Percentiles rank a stretch among this genome's conserved stretches.
phyloP scores from a whole-genome alignment of 257 asterid species.

The Perilla frutescens region DNA sequence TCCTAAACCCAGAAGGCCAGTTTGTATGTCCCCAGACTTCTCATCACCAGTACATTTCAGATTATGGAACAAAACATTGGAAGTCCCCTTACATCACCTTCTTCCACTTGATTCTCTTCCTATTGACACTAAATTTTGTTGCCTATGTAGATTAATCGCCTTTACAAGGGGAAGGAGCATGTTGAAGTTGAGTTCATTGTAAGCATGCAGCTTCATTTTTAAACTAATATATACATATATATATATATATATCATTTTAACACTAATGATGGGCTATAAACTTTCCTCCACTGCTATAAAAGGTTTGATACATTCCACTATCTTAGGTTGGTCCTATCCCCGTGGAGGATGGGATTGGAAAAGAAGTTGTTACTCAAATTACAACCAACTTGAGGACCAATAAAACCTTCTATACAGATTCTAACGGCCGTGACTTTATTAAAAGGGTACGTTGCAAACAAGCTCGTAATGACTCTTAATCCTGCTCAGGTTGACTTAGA shows the following conservation, averaged over 20 bases:
- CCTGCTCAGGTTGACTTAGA: background rate
- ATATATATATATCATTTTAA: slow-evolving; percentile 1
- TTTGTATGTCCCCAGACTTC: slow-evolving; percentile 2
- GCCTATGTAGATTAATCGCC: slow-evolving; percentile 59
- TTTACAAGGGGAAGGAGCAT: slow-evolving; percentile 72
- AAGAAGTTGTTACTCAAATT: slow-evolving; percentile 66
- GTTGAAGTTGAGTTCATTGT: slow-evolving; percentile 77
- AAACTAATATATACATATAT: background rate
- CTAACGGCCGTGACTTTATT: slow-evolving; percentile 84
- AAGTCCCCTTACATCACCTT: slow-evolving; percentile 19
- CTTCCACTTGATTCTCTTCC: slow-evolving; percentile 20
- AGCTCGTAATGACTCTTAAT: slow-evolving; percentile 19
- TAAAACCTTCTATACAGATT: slow-evolving; percentile 71
- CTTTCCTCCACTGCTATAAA: slow-evolving; percentile 1
- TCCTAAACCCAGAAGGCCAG: background rate
- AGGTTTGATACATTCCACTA: slow-evolving; percentile 7
- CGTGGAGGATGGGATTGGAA: slow-evolving; percentile 68
- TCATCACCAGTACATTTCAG: slow-evolving; percentile 7
- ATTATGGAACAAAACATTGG: slow-evolving; percentile 8
- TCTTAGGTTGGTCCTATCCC: slow-evolving; percentile 82
- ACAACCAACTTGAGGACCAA: slow-evolving; percentile 57
- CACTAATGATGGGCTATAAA: slow-evolving; percentile 6
- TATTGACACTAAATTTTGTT: slow-evolving; percentile 18
- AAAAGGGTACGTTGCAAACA: slow-evolving; percentile 53
- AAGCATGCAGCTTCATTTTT: slow-evolving; percentile 37